Base-by-base conservation (phyloP, 2,329 filamentous ascomycete genomes). In the Fusarium redolens region DNA sequence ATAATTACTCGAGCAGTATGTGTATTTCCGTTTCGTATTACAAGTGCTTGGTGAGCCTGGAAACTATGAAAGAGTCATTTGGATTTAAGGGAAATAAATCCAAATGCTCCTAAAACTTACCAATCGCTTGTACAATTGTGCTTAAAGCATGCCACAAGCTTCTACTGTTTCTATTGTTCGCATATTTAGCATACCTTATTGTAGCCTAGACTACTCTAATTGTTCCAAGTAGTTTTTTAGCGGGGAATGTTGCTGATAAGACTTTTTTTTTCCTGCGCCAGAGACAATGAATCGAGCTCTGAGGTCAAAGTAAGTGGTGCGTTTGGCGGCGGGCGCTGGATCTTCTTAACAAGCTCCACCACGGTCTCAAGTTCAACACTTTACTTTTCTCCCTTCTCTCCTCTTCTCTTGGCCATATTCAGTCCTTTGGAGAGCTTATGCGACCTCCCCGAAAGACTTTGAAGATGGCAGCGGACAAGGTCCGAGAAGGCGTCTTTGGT, bases 401-500 rank as follows among this genome's bases (percentile, higher is more conserved):
- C 40, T 73, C 57, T 54, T n/a, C 54, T 43, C 45, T 62, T 56
- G 35, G 31, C 55, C 68, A 54, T 68, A 67, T 22, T 45, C 12
- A 51, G 28, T 43, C 31, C 33, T 47, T 48, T 60, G 62, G 68
- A 65, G 68, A 54, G 71, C 72, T 76, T 77, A 83, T 82, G 80
- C 76, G 77, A 78, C 76, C 59, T 66, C 65, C 77, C 55, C 68
- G 61, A 71, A 78, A 76, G 60, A 48, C 84, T 61, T 75, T 81
- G 74, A 89, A 81, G 79, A 90, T 90, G 88, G 87, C 87, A 67
- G 83, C 85, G 73, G 83, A 86, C 73, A 82, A 83, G 74, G 82
- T 87, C 76, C 81, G 88, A 61, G 88, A 90, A 76, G 88, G 88
- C 81, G 85, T 89, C 75, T 89, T 90, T 77, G 88, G 88, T 90